Base-by-base conservation (phyloP, 306 rosid genomes). In the Cotoneaster glaucophyllus region DNA sequence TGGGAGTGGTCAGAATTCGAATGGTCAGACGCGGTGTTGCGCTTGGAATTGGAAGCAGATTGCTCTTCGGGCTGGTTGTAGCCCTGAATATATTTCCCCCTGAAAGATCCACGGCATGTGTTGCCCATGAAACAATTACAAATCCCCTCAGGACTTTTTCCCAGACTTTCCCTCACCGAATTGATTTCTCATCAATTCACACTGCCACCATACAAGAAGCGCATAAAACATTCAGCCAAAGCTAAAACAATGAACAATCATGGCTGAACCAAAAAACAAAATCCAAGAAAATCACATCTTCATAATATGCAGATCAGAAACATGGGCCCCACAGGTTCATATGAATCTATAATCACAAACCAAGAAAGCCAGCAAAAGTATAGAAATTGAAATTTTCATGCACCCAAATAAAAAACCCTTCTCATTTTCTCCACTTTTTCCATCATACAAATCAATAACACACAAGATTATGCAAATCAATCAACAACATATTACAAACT, bases 101-200 rank as follows among this genome's bases (percentile, higher is more conserved):
- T 85, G 82, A 82, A 86, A 90, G 98, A 93, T 86, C 98, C 93
- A 67, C 98, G 98, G 93, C 98, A 93, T 89, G 97, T 87, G 84
- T 93, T 93, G 98, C 98, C 98, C 98, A 93, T 93, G 85, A 91
- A 93, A 85, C 85, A 82, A 77, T 74, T 79, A 82, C 74, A 80
- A 53, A 39, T 54, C 70, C 84, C 84, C 67, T 41, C 80, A 41
- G 59, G 64, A 70, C 53, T 54, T 61, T 21, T 77, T 79, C 75
- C 84, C 77, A 65, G 75, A 64, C 78, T 75, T 74, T 70, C 79
- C 90, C 77, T 78, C 85, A 80, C 84, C 84, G 69, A 82, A 85
- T 69, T 79, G 72, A 81, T 84, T 86, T 70, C 87, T 76, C 82
- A 82, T 83, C 85, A 74, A 78, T 83, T 81, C 67, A 28, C 29